Evolutionary conservation across 2,329 filamentous ascomycete species (phyloP).

Genomic region (Colletotrichum viniferum): DNA sequence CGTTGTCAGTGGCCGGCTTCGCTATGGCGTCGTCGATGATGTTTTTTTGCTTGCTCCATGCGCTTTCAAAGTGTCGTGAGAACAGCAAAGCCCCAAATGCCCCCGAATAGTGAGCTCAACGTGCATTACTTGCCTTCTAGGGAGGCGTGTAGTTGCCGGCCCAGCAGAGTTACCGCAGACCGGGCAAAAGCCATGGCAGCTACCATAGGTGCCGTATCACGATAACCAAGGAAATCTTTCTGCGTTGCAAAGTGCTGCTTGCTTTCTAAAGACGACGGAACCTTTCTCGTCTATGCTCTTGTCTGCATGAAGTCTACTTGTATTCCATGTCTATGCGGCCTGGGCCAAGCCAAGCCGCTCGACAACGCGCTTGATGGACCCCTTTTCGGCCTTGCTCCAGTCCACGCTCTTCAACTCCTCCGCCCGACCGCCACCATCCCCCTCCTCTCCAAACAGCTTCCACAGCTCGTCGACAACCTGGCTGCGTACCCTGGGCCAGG

Average conservation of each 20-base stretch:
- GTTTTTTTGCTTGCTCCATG: neutral
- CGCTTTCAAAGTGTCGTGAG: neutral
- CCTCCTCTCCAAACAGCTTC: slow-evolving; percentile 40
- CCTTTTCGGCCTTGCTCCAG: slow-evolving; percentile 60
- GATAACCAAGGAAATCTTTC: neutral
- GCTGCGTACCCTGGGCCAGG: slow-evolving; percentile 76
- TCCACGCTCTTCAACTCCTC: slow-evolving; percentile 56
- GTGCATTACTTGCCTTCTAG: neutral
- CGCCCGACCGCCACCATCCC: slow-evolving; percentile 9
- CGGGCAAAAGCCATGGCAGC: neutral
- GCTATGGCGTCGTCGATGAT: neutral
- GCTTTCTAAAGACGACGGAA: neutral
- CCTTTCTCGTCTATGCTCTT: neutral
- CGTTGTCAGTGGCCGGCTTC: neutral
- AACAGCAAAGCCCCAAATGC: neutral
- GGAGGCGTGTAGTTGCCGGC: neutral
- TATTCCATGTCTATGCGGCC: neutral
- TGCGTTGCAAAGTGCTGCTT: neutral
- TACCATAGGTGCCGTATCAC: neutral
- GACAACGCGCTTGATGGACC: slow-evolving; percentile 45
- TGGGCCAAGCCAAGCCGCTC: slow-evolving; percentile 45
- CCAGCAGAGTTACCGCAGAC: neutral
- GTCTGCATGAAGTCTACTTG: neutral
- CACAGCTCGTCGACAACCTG: slow-evolving; percentile 66
- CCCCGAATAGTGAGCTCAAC: neutral